These are phyloP conservation scores for Teunomyces kruisii DNA, from an alignment of 805 yeast genomes.

Conservation along the genomic window DNA sequence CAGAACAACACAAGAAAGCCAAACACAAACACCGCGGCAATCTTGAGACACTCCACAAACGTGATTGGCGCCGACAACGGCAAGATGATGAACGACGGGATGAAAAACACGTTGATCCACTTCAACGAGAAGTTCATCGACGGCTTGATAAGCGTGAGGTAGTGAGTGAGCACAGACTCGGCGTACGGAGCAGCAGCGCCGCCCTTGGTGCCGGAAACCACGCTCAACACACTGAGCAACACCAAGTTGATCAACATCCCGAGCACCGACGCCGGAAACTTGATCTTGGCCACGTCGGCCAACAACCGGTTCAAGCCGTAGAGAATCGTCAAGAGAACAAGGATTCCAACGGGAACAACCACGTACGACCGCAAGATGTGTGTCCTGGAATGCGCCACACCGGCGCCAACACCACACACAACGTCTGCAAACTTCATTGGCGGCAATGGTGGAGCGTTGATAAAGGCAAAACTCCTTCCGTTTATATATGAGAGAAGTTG, in stretches of 20 bases:
- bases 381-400: conserved; percentile 29
- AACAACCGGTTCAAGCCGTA: conserved; percentile 56
- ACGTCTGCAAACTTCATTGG: neutral
- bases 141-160: conserved; percentile 47
- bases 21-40: conserved; percentile 69
- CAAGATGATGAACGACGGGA: conserved; percentile 72
- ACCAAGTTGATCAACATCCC: conserved; percentile 63
- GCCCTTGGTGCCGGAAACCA: conserved; percentile 15
- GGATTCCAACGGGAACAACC: conserved; percentile 49
- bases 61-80: conserved; percentile 68
- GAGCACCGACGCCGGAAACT: conserved; percentile 70
- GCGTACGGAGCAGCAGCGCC: conserved; percentile 16
- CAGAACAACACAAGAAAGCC: conserved; percentile 57
- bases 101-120: conserved; percentile 79
- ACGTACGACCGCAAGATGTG: conserved; percentile 46
- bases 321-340: conserved; percentile 43
- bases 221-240: conserved; percentile 39
- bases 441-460: too few relatives aligned
- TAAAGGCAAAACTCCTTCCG: too few relatives aligned
- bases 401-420: conserved; percentile 30
- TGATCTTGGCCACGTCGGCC: conserved; percentile 42
- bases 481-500: too few relatives aligned
- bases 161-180: conserved; percentile 25
- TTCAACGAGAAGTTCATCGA: conserved; percentile 66
- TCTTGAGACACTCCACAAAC: conserved; percentile 67